phyloP scores from a whole-genome alignment of 176 grass and related monocot species.

The Oropetium thomaeum region DNA sequence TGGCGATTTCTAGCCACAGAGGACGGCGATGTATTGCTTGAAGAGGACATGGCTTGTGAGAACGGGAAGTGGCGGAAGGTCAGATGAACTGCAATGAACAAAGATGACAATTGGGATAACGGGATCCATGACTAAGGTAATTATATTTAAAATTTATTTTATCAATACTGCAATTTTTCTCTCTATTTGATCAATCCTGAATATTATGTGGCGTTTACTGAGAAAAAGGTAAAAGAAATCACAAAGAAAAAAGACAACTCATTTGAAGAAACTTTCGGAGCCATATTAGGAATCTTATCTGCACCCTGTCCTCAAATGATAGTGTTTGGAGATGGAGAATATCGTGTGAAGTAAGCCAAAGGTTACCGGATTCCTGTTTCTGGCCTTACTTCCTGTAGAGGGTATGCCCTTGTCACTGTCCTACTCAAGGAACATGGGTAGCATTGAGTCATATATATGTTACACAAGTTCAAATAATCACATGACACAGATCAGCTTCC shows the following conservation, averaged over 20 bases:
- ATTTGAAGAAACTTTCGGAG: neutral
- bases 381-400: conserved; percentile 45
- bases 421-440: conserved; percentile 35
- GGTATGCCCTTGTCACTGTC: conserved; percentile 35
- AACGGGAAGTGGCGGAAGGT: too few relatives aligned
- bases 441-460: neutral
- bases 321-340: conserved; percentile 16
- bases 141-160: neutral
- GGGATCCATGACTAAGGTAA: neutral
- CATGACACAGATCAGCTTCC: neutral
- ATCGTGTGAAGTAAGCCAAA: conserved; percentile 14
- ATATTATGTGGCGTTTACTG: too few relatives aligned
- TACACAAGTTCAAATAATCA: neutral
- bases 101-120: too few relatives aligned
- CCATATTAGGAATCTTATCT: conserved; percentile 2
- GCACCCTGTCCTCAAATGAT: neutral
- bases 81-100: too few relatives aligned
- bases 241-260: neutral
- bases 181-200: neutral
- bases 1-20: too few relatives aligned
- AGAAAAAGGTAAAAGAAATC: too few relatives aligned
- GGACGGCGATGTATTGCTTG: too few relatives aligned
- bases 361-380: conserved; percentile 26
- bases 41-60: too few relatives aligned
- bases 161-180: neutral